These are phyloP conservation scores for Vicia villosa DNA, from an alignment of 306 rosid species.

Conservation along the genomic window DNA sequence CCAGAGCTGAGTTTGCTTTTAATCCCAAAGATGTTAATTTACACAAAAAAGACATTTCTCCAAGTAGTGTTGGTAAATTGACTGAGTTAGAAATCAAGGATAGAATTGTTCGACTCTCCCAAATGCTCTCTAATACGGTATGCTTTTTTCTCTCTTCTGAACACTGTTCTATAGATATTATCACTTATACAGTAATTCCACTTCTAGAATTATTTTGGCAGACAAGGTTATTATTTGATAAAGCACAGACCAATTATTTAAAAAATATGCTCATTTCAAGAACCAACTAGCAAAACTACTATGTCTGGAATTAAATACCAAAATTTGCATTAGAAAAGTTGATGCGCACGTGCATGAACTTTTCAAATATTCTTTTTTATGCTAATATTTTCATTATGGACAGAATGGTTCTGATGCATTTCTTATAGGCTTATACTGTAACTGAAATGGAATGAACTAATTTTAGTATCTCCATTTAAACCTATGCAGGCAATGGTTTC, in stretches of 20 bases:
- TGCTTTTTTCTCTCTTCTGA: constrained; percentile 11
- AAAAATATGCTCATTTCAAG: background rate
- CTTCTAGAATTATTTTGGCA: background rate
- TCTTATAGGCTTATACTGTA: background rate
- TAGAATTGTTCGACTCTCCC: constrained; percentile 62
- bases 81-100: constrained; percentile 65
- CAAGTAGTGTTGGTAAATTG: constrained; percentile 51
- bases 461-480: background rate
- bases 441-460: constrained; percentile 20
- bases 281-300: background rate
- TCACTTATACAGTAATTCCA: background rate
- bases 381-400: too few relatives aligned
- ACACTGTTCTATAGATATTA: background rate
- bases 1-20: constrained; percentile 75
- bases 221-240: background rate
- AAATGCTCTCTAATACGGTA: constrained; percentile 70
- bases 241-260: background rate
- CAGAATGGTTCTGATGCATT: background rate
- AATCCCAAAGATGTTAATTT: constrained; percentile 71
- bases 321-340: too few relatives aligned
- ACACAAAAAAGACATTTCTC: constrained; percentile 55
- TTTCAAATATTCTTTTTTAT: too few relatives aligned
- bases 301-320: too few relatives aligned
- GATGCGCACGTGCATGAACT: too few relatives aligned
- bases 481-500: constrained; percentile 62